These are phyloP conservation scores for Meyerozyma carpophila DNA, from an alignment of 1,139 yeast species.

Conservation along the genomic window DNA sequence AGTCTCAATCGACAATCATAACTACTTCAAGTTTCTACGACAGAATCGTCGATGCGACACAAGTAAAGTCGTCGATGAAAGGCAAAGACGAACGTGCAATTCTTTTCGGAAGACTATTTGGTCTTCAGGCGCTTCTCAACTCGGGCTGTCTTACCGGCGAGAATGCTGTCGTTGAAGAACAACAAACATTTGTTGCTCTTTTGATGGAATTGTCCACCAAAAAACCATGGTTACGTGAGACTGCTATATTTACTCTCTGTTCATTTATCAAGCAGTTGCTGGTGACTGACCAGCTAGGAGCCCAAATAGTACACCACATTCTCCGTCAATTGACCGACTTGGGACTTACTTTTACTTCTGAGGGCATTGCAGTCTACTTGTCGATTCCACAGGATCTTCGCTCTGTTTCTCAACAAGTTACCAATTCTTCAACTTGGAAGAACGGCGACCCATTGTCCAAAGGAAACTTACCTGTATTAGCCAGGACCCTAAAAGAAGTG, in stretches of 20 bases:
- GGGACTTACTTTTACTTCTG: constrained; percentile 63
- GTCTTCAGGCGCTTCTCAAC: constrained; percentile 69
- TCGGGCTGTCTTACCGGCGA: constrained; percentile 30
- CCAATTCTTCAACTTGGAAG: constrained; percentile 53
- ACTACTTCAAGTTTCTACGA: constrained; percentile 35
- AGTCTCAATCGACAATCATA: constrained; percentile 14
- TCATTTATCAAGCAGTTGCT: constrained; percentile 33
- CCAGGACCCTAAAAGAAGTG: constrained; percentile 63
- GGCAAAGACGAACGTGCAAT: constrained; percentile 82
- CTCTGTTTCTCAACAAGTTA: constrained; percentile 12
- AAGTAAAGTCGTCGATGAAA: constrained; percentile 47
- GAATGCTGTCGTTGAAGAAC: constrained; percentile 19
- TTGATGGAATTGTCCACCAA: constrained; percentile 54
- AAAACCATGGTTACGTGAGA: constrained; percentile 86
- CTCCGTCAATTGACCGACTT: constrained; percentile 43
- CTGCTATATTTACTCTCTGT: constrained; percentile 66
- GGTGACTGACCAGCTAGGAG: constrained; percentile 14
- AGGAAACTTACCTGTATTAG: constrained; percentile 56
- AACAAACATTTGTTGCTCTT: constrained; percentile 35
- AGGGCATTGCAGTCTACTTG: constrained; percentile 74
- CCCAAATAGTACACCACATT: constrained; percentile 22
- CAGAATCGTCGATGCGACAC: constrained; percentile 37
- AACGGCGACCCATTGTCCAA: constrained; percentile 65
- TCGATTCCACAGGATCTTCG: constrained; percentile 29
- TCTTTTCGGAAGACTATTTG: constrained; percentile 81